These are phyloP conservation scores for Saccharomycopsis amapae DNA, from an alignment of 805 yeast species.

Conservation along the genomic window DNA sequence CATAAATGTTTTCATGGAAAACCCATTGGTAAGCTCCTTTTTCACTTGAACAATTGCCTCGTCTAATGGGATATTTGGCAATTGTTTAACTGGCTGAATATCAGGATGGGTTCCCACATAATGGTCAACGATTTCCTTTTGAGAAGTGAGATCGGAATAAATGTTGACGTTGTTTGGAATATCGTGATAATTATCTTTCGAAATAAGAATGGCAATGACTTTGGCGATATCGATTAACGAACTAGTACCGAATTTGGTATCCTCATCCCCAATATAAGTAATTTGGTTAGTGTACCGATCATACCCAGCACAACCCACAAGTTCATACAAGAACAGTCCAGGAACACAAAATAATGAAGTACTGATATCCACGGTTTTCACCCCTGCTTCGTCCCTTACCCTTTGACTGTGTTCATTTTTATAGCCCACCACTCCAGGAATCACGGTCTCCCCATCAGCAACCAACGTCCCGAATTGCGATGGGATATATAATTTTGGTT, in stretches of 20 bases:
- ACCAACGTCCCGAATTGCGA: constrained; percentile 48
- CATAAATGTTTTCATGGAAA: constrained; percentile 30
- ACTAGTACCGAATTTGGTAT: constrained; percentile 31
- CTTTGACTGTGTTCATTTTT: constrained; percentile 34
- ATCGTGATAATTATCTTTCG: constrained; percentile 29
- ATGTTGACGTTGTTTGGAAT: constrained; percentile 41
- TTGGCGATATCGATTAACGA: constrained; percentile 39
- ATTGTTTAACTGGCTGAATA: neutral
- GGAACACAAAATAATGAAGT: constrained; percentile 34
- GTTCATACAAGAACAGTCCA: constrained; percentile 28
- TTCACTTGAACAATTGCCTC: constrained; percentile 29
- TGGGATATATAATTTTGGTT: constrained; percentile 14
- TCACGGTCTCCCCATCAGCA: constrained; percentile 24
- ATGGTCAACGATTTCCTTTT: constrained; percentile 32
- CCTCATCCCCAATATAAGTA: constrained; percentile 36
- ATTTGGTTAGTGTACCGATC: constrained; percentile 31
- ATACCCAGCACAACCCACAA: constrained; percentile 21
- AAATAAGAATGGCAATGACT: constrained; percentile 35
- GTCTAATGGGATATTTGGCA: constrained; percentile 23
- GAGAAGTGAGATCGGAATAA: constrained; percentile 35
- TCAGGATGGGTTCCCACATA: constrained; percentile 34
- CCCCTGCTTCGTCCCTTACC: constrained; percentile 34
- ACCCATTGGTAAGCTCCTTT: constrained; percentile 25
- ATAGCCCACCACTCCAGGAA: constrained; percentile 31
- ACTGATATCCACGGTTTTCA: constrained; percentile 40